Evolutionary conservation across 306 rosid genomes (phyloP).

Genomic region (Lathyrus aphaca): DNA sequence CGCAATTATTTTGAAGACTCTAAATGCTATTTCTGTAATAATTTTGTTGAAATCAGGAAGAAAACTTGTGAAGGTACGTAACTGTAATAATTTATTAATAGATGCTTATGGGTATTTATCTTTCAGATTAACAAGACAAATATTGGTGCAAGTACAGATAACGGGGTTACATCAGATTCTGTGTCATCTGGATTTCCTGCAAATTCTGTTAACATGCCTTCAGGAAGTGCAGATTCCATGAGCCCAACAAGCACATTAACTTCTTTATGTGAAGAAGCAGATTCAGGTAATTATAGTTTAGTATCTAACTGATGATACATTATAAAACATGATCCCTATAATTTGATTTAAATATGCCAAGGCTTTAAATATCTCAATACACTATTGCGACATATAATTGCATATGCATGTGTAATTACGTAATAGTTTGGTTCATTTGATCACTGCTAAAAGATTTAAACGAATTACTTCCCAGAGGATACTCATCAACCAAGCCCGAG

Average conservation of each 20-base stretch:
- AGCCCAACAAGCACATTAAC: constrained; percentile 80
- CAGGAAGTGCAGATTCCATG: constrained; percentile 65
- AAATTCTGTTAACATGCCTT: constrained; percentile 55
- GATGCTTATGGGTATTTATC: constrained; percentile 33
- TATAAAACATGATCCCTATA: constrained; percentile 21
- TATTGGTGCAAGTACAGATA: constrained; percentile 55
- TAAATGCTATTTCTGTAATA: constrained; percentile 9
- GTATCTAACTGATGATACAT: constrained; percentile 33
- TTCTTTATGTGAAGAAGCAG: constrained; percentile 83
- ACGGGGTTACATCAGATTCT: constrained; percentile 57
- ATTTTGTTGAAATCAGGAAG: constrained; percentile 30
- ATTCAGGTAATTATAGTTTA: constrained; percentile 62
- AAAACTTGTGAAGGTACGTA: constrained; percentile 31
- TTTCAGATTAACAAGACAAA: constrained; percentile 73
- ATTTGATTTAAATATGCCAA: constrained; percentile 20
- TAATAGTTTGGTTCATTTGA: constrained; percentile 18
- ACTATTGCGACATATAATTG: constrained; percentile 5
- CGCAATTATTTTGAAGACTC: constrained; percentile 12
- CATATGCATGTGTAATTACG: not conserved
- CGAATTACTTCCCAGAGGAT: constrained; percentile 54
- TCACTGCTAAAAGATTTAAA: constrained; percentile 36
- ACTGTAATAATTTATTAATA: constrained; percentile 31
- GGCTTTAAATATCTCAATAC: constrained; percentile 23
- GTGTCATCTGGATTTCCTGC: constrained; percentile 55
- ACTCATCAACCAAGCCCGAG: constrained; percentile 62